Evolutionary conservation across 2,329 filamentous ascomycete genomes (phyloP).

Genomic region (Clonostachys sp.): DNA sequence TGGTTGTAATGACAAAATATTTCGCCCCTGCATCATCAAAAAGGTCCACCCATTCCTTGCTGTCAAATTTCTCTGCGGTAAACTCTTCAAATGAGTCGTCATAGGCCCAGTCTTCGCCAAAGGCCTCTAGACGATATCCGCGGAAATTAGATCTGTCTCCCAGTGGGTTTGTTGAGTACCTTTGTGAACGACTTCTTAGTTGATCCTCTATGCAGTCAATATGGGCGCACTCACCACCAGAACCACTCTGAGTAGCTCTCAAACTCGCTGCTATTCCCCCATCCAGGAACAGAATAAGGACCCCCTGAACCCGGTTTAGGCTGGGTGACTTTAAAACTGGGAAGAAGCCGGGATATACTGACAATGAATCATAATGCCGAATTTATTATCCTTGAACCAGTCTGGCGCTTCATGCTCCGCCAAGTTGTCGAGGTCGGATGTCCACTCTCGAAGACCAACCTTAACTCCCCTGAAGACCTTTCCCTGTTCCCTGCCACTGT

Average conservation of each 20-base stretch:
- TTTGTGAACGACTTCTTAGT: too few relatives aligned
- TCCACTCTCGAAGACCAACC: slow-evolving; percentile 27
- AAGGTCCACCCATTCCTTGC: slow-evolving; percentile 49
- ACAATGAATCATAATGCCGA: slow-evolving; percentile 10
- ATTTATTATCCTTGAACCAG: slow-evolving; percentile 8
- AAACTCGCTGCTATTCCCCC: slow-evolving; percentile 37
- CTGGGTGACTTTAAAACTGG: slow-evolving; percentile 6
- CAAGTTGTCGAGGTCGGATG: slow-evolving; percentile 16
- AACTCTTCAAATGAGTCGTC: slow-evolving; percentile 52
- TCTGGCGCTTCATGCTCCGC: slow-evolving; percentile 4
- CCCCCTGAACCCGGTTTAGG: slow-evolving; percentile 4
- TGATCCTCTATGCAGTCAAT: slow-evolving; percentile 20
- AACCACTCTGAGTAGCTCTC: slow-evolving; percentile 40
- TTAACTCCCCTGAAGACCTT: slow-evolving; percentile 10
- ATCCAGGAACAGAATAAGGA: slow-evolving; percentile 15
- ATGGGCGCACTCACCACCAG: slow-evolving; percentile 42
- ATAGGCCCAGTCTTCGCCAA: slow-evolving; percentile 45
- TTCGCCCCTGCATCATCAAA: slow-evolving; percentile 45
- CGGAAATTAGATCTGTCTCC: slow-evolving; percentile 36
- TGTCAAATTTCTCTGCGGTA: slow-evolving; percentile 41
- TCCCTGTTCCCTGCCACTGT: not conserved
- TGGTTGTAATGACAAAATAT: slow-evolving; percentile 40
- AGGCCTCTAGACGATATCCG: slow-evolving; percentile 43
- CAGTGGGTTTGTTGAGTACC: not conserved
- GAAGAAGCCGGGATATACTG: slow-evolving; percentile 6